phyloP scores from a whole-genome alignment of 2,329 filamentous ascomycete species.

The Paraphaeosphaeria sporulosa region DNA sequence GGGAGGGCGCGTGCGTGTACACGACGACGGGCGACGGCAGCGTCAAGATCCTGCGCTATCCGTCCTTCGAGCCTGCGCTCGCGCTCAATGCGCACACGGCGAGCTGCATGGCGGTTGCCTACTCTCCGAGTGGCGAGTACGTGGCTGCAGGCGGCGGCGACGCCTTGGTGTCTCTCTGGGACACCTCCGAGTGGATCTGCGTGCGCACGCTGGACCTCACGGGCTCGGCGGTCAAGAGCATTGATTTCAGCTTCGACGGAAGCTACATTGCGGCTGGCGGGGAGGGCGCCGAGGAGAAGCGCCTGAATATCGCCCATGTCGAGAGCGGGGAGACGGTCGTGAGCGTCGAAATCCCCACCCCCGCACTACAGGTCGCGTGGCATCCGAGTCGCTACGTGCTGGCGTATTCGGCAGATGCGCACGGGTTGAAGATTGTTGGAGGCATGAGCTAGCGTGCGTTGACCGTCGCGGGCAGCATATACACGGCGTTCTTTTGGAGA shows the following conservation, averaged over 20 bases:
- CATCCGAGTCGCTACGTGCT: conserved; percentile 77
- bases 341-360: conserved; percentile 71
- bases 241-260: conserved; percentile 82
- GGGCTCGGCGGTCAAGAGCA: conserved; percentile 72
- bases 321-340: conserved; percentile 78
- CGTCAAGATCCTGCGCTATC: conserved; percentile 68
- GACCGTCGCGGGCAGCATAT: background rate
- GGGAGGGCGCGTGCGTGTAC: conserved; percentile 74
- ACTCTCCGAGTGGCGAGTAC: conserved; percentile 75
- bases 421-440: conserved; percentile 73
- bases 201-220: conserved; percentile 74
- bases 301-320: conserved; percentile 74
- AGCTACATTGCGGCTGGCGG: conserved; percentile 77
- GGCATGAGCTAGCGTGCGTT: conserved; percentile 32
- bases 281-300: conserved; percentile 75
- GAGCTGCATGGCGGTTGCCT: conserved; percentile 71
- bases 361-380: conserved; percentile 75
- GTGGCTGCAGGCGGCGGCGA: conserved; percentile 79
- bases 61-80: conserved; percentile 57
- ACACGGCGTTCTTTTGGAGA: conserved; percentile 10
- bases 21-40: conserved; percentile 75
- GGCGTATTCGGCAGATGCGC: conserved; percentile 72
- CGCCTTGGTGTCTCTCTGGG: conserved; percentile 78
- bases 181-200: conserved; percentile 80
- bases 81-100: conserved; percentile 76